A percentile compares a stretch with the other conserved stretches of the same genome.
Conservation (phyloP, 148 eudicot genomes). For the Hydrangea macrophylla region DNA sequence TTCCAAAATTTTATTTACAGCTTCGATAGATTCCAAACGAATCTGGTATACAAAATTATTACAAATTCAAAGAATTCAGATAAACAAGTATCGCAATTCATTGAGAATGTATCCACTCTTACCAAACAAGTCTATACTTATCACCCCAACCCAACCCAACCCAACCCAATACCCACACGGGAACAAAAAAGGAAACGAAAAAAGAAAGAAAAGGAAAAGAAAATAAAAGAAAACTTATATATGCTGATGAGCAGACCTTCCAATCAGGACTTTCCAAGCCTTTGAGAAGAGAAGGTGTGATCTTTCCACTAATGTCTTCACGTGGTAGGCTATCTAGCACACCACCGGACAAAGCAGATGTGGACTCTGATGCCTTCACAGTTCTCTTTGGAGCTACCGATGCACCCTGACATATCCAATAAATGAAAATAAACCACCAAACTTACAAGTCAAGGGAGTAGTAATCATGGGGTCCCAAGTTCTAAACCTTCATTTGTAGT, state of each 20-base stretch:
- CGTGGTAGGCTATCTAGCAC: slow-evolving; percentile 90
- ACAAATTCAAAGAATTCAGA: not conserved
- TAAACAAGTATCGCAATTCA: no score
- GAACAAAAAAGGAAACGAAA: no score
- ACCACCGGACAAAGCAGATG: slow-evolving; percentile 53
- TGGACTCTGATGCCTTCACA: slow-evolving; percentile 57
- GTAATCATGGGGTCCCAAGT: no score
- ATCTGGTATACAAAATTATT: slow-evolving; percentile 36
- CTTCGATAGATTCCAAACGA: slow-evolving; percentile 92
- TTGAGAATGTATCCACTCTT: not conserved
- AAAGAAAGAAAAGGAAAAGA: no score
- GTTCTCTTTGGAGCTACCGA: no score
- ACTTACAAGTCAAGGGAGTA: no score
- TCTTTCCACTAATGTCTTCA: slow-evolving; percentile 93
- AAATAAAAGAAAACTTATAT: not conserved
- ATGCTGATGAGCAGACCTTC: slow-evolving; percentile 55
- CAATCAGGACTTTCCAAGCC: slow-evolving; percentile 95
- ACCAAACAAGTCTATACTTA: not conserved
- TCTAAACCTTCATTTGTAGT: no score
- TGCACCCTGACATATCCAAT: slow-evolving; percentile 51
- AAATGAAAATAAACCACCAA: not conserved
- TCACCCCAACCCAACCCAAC: no score
- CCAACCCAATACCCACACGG: no score
- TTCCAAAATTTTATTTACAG: slow-evolving; percentile 81
- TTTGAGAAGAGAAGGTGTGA: slow-evolving; percentile 76